These are phyloP conservation scores for Syncephalastrum monosporum DNA, from an alignment of 371 early-diverging fungal genomes.

Conservation along the genomic window DNA sequence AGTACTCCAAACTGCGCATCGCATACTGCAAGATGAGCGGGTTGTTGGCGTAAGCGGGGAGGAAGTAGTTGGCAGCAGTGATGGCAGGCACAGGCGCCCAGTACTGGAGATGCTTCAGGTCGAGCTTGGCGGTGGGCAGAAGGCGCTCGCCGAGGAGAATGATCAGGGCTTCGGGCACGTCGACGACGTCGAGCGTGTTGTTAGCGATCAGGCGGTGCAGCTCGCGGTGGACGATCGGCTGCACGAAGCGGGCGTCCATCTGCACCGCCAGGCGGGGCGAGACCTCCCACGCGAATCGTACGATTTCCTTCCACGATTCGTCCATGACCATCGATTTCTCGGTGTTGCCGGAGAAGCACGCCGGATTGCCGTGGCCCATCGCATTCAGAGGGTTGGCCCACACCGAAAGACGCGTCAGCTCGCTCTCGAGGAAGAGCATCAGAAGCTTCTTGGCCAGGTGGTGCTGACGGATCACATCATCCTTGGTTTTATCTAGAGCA, in stretches of 20 bases:
- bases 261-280: slow-evolving; percentile 81
- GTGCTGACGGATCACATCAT: slow-evolving; percentile 32
- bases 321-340: slow-evolving; percentile 53
- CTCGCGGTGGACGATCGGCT: slow-evolving; percentile 65
- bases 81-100: slow-evolving; percentile 95
- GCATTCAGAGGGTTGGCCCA: slow-evolving; percentile 77
- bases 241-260: slow-evolving; percentile 72
- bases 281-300: slow-evolving; percentile 81
- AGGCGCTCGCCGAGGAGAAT: slow-evolving; percentile 62
- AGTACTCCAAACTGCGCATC: slow-evolving; percentile 85
- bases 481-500: slow-evolving; percentile 36
- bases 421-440: slow-evolving; percentile 84
- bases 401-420: slow-evolving; percentile 76
- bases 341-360: slow-evolving; percentile 39
- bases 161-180: slow-evolving; percentile 73
- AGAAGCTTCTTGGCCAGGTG: slow-evolving; percentile 51
- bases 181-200: slow-evolving; percentile 69
- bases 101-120: slow-evolving; percentile 73
- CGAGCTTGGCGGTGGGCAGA: slow-evolving; percentile 31
- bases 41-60: slow-evolving; percentile 65
- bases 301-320: slow-evolving; percentile 72
- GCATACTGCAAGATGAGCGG: slow-evolving; percentile 94
- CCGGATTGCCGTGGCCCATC: slow-evolving; percentile 41
- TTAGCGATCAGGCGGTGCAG: slow-evolving; percentile 63
- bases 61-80: slow-evolving; percentile 79